Evolutionary conservation across 2,329 filamentous ascomycete species (phyloP).

Genomic region (Hypomyces rosellus): DNA sequence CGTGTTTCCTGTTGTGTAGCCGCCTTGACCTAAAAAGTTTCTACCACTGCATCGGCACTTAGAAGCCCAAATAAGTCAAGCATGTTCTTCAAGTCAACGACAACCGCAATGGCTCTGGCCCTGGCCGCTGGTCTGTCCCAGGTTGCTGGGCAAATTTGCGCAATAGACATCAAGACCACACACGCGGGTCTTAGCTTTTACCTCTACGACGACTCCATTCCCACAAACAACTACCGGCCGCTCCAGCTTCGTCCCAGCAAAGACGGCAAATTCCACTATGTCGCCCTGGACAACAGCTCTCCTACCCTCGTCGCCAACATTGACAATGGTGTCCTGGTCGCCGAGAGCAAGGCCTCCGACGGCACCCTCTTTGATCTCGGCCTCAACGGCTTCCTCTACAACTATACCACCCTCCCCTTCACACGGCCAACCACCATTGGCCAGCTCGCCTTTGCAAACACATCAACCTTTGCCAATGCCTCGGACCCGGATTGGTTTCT

Average conservation of each 20-base stretch:
- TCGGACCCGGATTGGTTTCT: slow-evolving; percentile 6
- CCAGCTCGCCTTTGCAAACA: slow-evolving; percentile 7
- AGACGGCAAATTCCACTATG: slow-evolving; percentile 3
- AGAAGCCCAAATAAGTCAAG: not conserved
- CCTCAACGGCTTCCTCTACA: slow-evolving; percentile 4
- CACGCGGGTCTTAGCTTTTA: slow-evolving; percentile 4
- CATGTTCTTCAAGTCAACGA: slow-evolving; percentile 2
- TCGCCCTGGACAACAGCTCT: slow-evolving; percentile 7
- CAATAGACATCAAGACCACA: slow-evolving; percentile 1
- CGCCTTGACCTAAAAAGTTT: too few relatives aligned
- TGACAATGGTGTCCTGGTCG: slow-evolving; percentile 6
- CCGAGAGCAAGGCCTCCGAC: not conserved
- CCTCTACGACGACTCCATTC: slow-evolving; percentile 6
- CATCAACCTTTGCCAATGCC: slow-evolving; percentile 1
- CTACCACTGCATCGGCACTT: too few relatives aligned
- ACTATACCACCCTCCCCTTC: not conserved
- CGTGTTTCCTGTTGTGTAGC: too few relatives aligned
- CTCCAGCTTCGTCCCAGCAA: slow-evolving; percentile 6
- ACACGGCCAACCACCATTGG: slow-evolving; percentile 3
- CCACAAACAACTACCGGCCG: slow-evolving; percentile 1
- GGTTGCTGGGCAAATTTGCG: slow-evolving; percentile 1
- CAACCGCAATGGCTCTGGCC: not conserved
- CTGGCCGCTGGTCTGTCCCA: slow-evolving; percentile 1
- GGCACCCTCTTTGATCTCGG: slow-evolving; percentile 4
- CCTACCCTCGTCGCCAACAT: slow-evolving; percentile 3